Evolutionary conservation across 2,329 filamentous ascomycete species (phyloP).

Genomic region (Ophiostoma sp.): DNA sequence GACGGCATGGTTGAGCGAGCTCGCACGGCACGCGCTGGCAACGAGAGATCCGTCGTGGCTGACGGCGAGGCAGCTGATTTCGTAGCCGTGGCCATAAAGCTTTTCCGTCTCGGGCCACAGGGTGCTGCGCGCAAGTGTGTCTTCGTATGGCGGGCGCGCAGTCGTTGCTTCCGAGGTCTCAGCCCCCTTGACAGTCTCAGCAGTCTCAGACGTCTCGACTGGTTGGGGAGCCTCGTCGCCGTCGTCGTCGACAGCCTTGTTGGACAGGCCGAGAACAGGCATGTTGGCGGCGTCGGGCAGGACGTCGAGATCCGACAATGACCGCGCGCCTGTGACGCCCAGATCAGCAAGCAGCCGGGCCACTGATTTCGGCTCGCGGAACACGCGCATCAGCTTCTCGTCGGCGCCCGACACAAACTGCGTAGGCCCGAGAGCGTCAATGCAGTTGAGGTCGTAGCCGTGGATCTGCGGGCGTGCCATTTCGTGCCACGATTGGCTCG

Average conservation of each 20-base stretch:
- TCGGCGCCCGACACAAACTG: slow-evolving; percentile 93
- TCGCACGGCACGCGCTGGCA: slow-evolving; percentile 89
- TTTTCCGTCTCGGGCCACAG: slow-evolving; percentile 96
- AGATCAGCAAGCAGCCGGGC: slow-evolving; percentile 66
- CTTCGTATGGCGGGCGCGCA: slow-evolving; percentile 49
- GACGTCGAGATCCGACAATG: slow-evolving; percentile 33
- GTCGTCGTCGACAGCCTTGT: slow-evolving; percentile 69
- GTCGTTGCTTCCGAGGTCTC: no score
- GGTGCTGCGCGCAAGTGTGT: slow-evolving; percentile 80
- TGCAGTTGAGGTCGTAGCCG: slow-evolving; percentile 94
- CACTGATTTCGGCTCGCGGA: slow-evolving; percentile 79
- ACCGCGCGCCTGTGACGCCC: slow-evolving; percentile 40
- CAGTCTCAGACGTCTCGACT: neutral
- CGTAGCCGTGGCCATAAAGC: slow-evolving; percentile 95
- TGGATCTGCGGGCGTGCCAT: slow-evolving; percentile 95
- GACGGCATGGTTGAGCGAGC: slow-evolving; percentile 87
- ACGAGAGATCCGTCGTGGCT: slow-evolving; percentile 69
- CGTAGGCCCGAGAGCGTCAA: slow-evolving; percentile 65
- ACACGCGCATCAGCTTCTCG: slow-evolving; percentile 95
- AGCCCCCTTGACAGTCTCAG: slow-evolving; percentile 37
- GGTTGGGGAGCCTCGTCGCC: slow-evolving; percentile 25
- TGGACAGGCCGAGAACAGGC: slow-evolving; percentile 88
- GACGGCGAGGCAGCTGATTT: slow-evolving; percentile 81
- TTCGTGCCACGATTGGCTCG: slow-evolving; percentile 73
- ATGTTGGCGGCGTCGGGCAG: slow-evolving; percentile 90